Conservation (phyloP, 495 filamentous ascomycete genomes). For the Glonium stellatum region DNA sequence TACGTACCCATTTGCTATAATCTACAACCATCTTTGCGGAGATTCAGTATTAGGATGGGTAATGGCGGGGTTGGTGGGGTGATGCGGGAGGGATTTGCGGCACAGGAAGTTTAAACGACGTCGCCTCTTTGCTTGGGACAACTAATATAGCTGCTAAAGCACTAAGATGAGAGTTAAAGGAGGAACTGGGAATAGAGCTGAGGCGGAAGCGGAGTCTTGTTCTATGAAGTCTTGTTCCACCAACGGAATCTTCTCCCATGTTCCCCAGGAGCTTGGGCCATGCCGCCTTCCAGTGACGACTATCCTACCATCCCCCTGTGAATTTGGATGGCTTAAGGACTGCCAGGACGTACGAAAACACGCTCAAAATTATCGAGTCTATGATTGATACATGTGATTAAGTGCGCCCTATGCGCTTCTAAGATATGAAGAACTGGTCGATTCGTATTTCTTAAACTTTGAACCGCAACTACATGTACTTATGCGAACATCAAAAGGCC, state of each 20-base stretch:
- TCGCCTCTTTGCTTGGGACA: background rate
- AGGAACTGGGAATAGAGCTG: background rate
- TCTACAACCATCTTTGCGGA: constrained; percentile 67
- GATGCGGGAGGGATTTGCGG: background rate
- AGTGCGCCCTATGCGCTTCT: no score
- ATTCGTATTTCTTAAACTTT: no score
- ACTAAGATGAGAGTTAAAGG: background rate
- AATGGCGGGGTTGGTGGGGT: constrained; percentile 2
- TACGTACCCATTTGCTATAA: constrained; percentile 85
- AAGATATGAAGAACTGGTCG: no score
- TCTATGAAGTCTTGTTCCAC: background rate
- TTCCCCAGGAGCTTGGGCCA: background rate
- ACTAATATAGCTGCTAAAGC: background rate
- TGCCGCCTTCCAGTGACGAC: background rate
- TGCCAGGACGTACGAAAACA: no score
- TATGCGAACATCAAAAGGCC: no score
- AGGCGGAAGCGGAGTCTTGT: background rate
- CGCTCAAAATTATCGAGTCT: no score
- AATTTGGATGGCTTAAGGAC: no score
- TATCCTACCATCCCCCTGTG: background rate
- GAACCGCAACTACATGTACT: no score
- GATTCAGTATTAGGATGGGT: constrained; percentile 4
- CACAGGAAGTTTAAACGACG: background rate
- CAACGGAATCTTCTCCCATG: background rate
- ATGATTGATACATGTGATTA: no score